phyloP scores from a whole-genome alignment of 108 stramenopile genomes.

The Stephanodiscus triporus region DNA sequence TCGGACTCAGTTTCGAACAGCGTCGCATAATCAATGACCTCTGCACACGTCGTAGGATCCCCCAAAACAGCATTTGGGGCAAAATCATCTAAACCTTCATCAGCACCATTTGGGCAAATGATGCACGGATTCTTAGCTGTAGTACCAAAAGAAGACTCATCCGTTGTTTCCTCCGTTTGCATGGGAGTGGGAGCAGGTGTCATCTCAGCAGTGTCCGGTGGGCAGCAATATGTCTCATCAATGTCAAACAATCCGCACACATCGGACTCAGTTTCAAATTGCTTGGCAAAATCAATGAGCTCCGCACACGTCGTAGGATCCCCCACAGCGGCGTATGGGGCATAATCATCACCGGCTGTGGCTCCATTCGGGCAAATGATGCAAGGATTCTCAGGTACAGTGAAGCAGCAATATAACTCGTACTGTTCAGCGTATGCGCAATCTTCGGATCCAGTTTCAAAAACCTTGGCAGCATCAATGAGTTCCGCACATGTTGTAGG shows the following conservation, averaged over 20 bases:
- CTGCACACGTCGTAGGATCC: too few relatives aligned
- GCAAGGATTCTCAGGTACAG: neutral
- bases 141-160: too few relatives aligned
- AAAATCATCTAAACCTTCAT: too few relatives aligned
- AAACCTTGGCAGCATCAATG: neutral
- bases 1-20: neutral
- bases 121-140: too few relatives aligned
- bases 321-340: neutral
- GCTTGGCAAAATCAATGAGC: neutral
- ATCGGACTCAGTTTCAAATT: neutral
- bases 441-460: slow-evolving; percentile 1
- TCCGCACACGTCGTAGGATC: neutral
- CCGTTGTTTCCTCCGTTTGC: too few relatives aligned
- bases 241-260: neutral
- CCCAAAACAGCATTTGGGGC: too few relatives aligned
- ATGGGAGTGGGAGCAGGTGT: too few relatives aligned
- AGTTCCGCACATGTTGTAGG: neutral
- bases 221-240: neutral
- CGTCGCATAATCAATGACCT: neutral
- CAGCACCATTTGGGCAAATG: too few relatives aligned
- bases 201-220: too few relatives aligned
- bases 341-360: neutral
- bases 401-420: neutral
- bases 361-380: slow-evolving; percentile 6
- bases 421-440: neutral